Percentiles rank a stretch among this genome's conserved stretches.
These are phyloP conservation scores for Pichia deserticola DNA, from an alignment of 805 yeast species.

Conservation along the genomic window DNA sequence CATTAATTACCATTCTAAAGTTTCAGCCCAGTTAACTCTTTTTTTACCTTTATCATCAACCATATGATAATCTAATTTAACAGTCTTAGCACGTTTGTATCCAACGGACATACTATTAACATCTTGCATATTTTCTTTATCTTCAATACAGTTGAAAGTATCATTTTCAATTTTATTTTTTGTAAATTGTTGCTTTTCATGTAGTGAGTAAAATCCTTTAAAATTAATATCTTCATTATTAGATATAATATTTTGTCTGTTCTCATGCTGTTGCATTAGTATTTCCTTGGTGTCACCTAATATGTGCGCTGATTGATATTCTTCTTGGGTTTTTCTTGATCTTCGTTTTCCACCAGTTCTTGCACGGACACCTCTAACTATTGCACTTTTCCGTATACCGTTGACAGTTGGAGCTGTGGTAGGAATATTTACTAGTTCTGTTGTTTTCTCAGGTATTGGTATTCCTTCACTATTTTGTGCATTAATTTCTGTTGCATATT, in stretches of 20 bases:
- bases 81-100: not conserved
- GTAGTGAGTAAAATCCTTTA: conserved; percentile 24
- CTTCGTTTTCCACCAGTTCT: conserved; percentile 6
- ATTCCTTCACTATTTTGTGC: conserved; percentile 55
- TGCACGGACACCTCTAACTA: conserved; percentile 29
- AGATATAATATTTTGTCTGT: conserved; percentile 1
- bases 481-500: conserved; percentile 62
- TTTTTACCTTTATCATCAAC: conserved; percentile 7
- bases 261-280: not conserved
- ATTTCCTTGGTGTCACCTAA: conserved; percentile 1
- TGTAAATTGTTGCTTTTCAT: conserved; percentile 19
- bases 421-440: conserved; percentile 57
- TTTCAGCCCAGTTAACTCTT: conserved; percentile 26
- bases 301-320: not conserved
- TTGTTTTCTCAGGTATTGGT: conserved; percentile 49
- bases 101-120: not conserved
- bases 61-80: not conserved
- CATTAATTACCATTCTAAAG: conserved; percentile 23
- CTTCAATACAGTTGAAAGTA: not conserved
- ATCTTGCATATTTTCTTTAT: conserved; percentile 1
- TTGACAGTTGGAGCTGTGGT: conserved; percentile 28
- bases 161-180: conserved; percentile 3
- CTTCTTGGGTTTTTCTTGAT: not conserved
- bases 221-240: not conserved
- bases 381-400: conserved; percentile 30